Percentiles rank a stretch among this genome's conserved stretches.
phyloP scores from a whole-genome alignment of 23 red algal species.

The Cyanidium caldarium region DNA sequence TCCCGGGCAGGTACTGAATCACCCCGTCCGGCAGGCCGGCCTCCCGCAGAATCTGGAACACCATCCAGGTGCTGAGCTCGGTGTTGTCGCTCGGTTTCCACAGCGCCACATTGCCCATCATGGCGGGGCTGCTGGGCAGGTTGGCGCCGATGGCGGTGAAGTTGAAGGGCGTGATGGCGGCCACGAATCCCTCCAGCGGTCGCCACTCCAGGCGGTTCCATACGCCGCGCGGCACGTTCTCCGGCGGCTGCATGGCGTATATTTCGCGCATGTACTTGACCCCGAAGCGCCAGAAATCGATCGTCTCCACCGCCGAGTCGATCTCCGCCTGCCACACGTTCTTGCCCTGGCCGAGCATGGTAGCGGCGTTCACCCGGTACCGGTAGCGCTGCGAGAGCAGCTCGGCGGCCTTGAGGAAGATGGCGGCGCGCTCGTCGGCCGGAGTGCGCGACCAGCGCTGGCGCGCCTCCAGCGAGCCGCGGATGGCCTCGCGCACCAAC shows the following conservation, averaged over 20 bases:
- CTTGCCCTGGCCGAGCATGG: conserved; percentile 32
- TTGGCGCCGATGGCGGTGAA: conserved; percentile 41
- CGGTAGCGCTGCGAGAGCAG: conserved; percentile 15
- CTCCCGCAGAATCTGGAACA: conserved; percentile 21
- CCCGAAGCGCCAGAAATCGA: conserved; percentile 47
- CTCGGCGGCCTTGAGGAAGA: conserved; percentile 40
- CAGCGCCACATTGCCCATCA: conserved; percentile 43
- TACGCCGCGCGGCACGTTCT: conserved; percentile 20
- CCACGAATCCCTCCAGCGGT: conserved; percentile 40
- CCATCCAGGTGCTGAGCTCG: conserved; percentile 8
- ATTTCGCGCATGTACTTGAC: conserved; percentile 15
- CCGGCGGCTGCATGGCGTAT: conserved; percentile 17
- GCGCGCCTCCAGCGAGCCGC: conserved; percentile 14
- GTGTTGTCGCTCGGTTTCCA: conserved; percentile 25
- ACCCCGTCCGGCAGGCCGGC: conserved; percentile 51
- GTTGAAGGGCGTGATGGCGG: conserved; percentile 40
- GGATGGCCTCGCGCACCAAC: background rate
- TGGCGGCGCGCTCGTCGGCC: conserved; percentile 12
- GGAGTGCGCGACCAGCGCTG: conserved; percentile 16
- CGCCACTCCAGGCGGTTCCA: conserved; percentile 35
- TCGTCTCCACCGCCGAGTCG: conserved; percentile 38
- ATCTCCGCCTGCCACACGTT: conserved; percentile 45
- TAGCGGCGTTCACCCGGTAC: conserved; percentile 17
- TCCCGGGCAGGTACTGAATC: conserved; percentile 35
- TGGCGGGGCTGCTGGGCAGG: conserved; percentile 30